Evolutionary conservation across 768 basidiomycete genomes (phyloP).

Genomic region (Glaciozyma antarctica): DNA sequence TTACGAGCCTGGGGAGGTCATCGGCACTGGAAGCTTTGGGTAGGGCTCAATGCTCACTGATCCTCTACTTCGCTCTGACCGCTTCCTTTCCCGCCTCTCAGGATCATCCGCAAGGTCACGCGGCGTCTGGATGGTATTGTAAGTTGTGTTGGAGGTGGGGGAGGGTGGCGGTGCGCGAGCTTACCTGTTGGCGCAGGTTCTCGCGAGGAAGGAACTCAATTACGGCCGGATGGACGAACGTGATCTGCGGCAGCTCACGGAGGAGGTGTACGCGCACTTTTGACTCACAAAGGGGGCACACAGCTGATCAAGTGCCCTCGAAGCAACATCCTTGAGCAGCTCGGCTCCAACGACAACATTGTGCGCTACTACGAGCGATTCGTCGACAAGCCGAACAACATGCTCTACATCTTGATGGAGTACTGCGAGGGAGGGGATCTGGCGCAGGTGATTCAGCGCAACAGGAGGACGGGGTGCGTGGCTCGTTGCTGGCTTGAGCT

Average conservation of each 20-base stretch:
- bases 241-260: constrained; percentile 90
- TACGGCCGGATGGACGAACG: constrained; percentile 94
- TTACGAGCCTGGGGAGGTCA: constrained; percentile 80
- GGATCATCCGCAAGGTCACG: constrained; percentile 83
- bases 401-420: constrained; percentile 97
- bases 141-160: background rate
- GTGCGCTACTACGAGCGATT: constrained; percentile 85
- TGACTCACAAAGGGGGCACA: too few relatives aligned
- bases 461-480: constrained; percentile 33
- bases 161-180: background rate
- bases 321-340: constrained; percentile 92
- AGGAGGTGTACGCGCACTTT: constrained; percentile 71
- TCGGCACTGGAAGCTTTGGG: constrained; percentile 95
- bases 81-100: background rate
- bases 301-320: background rate
- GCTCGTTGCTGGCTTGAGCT: background rate
- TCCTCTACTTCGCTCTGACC: background rate
- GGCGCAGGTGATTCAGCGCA: constrained; percentile 65
- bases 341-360: constrained; percentile 80
- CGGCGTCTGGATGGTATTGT: constrained; percentile 20
- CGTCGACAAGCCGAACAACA: constrained; percentile 80
- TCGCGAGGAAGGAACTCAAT: constrained; percentile 66
- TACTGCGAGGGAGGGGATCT: constrained; percentile 97
- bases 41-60: constrained; percentile 1
- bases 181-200: constrained; percentile 8